Base-by-base conservation (phyloP, 495 filamentous ascomycete genomes). In the Podospora anserina region DNA sequence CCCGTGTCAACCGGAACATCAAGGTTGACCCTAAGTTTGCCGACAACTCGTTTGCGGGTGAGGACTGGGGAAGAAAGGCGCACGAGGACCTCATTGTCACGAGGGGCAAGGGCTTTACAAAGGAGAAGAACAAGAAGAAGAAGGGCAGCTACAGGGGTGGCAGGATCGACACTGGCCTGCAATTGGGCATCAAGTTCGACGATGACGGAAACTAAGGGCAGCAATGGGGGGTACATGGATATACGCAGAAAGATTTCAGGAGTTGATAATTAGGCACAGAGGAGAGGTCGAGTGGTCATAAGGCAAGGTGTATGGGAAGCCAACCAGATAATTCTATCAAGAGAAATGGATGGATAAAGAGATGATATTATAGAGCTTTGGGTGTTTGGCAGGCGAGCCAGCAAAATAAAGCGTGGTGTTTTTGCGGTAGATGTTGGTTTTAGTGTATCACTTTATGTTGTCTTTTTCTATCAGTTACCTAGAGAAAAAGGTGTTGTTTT, bases 91-190 rank as follows among this genome's bases (percentile, higher is more conserved):
- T 99, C 62, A 91, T 90, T 32, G 87, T 96, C 27, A 97, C 94
- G 28, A 92, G 89, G 76, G 96, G 96, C 66, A 98, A 97, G 82
- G 92, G 92, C 16, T 99, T 99, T 81, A 99, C 94, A 65, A 99
- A 99, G 85, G 96, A 98, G 82, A 99, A 99, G 89, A 97, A 99
- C 78, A 99, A 98, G 81, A 88, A 88, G 82, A 92, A 92, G 85
- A 80, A 91, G 72, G 96, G 96, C 60, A 91, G 88, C 63, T 97
- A 96, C 82, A 86, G 89, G 65, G 94, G 93, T 15, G 94, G 94
- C 9, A 82, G 83, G 23, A 92, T 97, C 69, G 92, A 96, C 77
- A 89, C 92, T 67, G 68, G 76, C 23, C 86, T 86, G 20, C 88
- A 88, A 69, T 88, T 88, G 75, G 89, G 90, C 61, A 91, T 94